Evolutionary conservation across 169 alveolate genomes (phyloP), one percentile per base, ranked within the genome.

Genomic region (Prorocentrum cordatum): DNA sequence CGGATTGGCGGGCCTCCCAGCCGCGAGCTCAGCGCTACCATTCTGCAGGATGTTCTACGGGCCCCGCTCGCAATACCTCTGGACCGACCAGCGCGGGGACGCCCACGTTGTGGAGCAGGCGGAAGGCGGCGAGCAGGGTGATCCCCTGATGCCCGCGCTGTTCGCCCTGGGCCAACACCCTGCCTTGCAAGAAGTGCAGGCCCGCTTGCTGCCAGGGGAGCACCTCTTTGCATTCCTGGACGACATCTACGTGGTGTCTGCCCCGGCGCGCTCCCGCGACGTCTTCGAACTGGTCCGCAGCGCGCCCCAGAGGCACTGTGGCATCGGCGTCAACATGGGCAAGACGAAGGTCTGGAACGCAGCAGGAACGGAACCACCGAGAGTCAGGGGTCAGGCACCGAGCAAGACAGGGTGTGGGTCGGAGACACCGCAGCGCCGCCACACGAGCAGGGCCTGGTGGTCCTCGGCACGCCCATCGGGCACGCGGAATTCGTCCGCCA

Each of bases 71-170:
- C 42, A 32, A 3, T 32, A 31, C 47, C n/a, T 16, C 2, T 64
- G 73, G 73, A 42, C 29, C 27, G 50, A 64, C 47, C 10, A 27
- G 0, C 2, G 12, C 4, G 73, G 73, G 31, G 31, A 18, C 1
- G 39, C 73, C 14, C 36, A 64, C 47, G 6, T 14, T 14, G 33
- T 64, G 50, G 2, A 16, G 29, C 73, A 64, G 20, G 73, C 27
- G 29, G 73, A 64, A 32, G 73, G 73, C 10, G 73, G 73, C 45
- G 47, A 64, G 33, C 73, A 64, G 31, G 42, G 73, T 2, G 73
- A 64, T 35, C 73, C 73, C 27, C 18, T 64, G 12, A 64, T 64
- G 73, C 73, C 73, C 0, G 73, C 14, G 1, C 20, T 64, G 42
- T 32, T 64, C 29, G 26, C 47, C 2, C 29, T 29, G 31, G 71